These are phyloP conservation scores for Isatis tinctoria DNA, from an alignment of 345 rosid genomes.

Conservation along the genomic window DNA sequence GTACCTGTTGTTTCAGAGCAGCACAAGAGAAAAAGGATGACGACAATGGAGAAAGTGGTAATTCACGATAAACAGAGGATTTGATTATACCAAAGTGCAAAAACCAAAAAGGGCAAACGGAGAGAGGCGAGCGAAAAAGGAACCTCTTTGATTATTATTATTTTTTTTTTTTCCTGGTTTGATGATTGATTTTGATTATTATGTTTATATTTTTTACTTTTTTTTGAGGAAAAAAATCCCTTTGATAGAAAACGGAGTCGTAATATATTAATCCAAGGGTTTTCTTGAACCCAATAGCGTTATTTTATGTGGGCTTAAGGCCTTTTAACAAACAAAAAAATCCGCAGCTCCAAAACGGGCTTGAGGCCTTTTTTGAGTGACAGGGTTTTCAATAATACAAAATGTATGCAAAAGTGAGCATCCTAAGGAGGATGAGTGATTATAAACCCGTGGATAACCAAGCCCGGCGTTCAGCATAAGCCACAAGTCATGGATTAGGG, in stretches of 20 bases:
- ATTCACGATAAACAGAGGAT: not conserved
- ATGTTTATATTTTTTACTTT: not conserved
- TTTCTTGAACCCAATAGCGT: not conserved
- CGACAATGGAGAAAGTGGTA: not conserved
- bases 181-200: not conserved
- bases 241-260: not conserved
- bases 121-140: slow-evolving; percentile 16
- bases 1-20: slow-evolving; percentile 2
- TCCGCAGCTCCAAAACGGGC: not conserved
- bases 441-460: too few species aligned
- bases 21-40: not conserved
- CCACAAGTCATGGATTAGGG: too few species aligned
- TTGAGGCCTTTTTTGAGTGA: not conserved
- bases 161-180: not conserved
- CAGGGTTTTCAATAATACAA: too few species aligned
- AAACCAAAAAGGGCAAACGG: slow-evolving; percentile 1
- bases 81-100: not conserved
- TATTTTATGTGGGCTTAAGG: not conserved
- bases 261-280: not conserved
- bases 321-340: not conserved
- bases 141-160: slow-evolving; percentile 6
- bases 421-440: too few species aligned
- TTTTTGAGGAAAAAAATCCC: not conserved
- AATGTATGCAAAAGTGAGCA: too few species aligned
- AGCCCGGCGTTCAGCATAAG: too few species aligned